Percentiles rank a stretch among this genome's conserved stretches.
phyloP scores from a whole-genome alignment of 345 rosid genomes.

The Gossypium raimondii region DNA sequence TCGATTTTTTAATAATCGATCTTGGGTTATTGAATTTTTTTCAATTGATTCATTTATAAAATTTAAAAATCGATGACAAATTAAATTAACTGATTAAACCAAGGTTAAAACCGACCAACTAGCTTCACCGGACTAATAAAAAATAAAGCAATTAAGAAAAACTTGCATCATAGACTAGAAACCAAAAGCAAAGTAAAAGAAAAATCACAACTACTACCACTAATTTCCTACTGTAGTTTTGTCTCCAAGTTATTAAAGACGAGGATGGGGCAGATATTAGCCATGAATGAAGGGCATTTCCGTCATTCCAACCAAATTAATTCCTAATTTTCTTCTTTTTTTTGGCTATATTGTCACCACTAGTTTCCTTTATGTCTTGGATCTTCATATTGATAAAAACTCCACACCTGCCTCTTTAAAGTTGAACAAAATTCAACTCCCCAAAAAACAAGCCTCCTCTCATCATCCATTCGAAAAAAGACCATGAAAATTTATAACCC shows the following conservation, averaged over 20 bases:
- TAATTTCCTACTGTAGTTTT: background rate
- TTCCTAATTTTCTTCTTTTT: background rate
- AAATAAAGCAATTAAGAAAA: background rate
- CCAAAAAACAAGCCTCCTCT: background rate
- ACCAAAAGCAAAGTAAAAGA: background rate
- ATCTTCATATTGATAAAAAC: conserved; percentile 13
- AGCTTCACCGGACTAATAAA: too few species aligned
- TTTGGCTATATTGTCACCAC: conserved; percentile 17
- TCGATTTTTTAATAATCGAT: rapidly evolving
- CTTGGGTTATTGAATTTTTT: too few species aligned
- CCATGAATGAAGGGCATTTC: conserved; percentile 9
- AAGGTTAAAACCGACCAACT: too few species aligned
- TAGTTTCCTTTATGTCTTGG: background rate
- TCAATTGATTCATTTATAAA: too few species aligned
- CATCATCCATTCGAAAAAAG: background rate
- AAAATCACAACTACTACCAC: background rate
- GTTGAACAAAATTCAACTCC: background rate
- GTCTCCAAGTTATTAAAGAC: background rate
- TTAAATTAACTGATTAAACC: too few species aligned
- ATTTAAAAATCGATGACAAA: too few species aligned
- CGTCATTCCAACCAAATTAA: conserved; percentile 13
- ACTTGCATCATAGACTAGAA: background rate
- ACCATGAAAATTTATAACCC: conserved; percentile 20
- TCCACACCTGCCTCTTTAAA: conserved; percentile 14
- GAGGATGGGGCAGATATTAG: background rate